phyloP scores from a whole-genome alignment of 371 early-diverging fungal genomes.

The Nematocida sp. region DNA sequence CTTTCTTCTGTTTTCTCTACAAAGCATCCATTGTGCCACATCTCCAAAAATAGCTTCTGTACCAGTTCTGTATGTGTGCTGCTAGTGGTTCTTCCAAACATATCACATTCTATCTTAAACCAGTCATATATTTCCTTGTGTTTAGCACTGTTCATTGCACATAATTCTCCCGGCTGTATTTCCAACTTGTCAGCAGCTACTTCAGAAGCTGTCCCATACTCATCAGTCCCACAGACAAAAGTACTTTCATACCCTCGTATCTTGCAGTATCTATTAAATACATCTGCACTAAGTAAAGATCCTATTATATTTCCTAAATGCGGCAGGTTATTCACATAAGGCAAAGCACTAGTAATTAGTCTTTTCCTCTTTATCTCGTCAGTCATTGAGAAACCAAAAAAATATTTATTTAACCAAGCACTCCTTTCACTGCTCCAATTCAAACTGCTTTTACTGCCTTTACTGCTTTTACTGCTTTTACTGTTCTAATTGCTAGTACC shows the following conservation, averaged over 20 bases:
- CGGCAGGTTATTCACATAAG: slow-evolving; percentile 98
- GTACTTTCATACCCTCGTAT: slow-evolving; percentile 78
- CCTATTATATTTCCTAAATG: slow-evolving; percentile 99
- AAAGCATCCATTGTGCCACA: slow-evolving; percentile 72
- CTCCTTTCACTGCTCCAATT: neutral
- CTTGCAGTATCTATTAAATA: slow-evolving; percentile 83
- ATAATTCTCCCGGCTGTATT: slow-evolving; percentile 73
- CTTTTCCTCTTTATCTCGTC: slow-evolving; percentile 13
- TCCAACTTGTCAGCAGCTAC: slow-evolving; percentile 76
- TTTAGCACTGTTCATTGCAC: slow-evolving; percentile 83
- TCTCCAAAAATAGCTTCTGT: slow-evolving; percentile 79
- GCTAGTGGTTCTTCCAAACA: slow-evolving; percentile 90
- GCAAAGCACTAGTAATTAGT: slow-evolving; percentile 90
- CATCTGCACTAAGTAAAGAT: slow-evolving; percentile 91
- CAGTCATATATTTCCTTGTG: slow-evolving; percentile 85
- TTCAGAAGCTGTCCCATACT: slow-evolving; percentile 99
- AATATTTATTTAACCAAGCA: neutral
- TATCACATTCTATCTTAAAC: slow-evolving; percentile 87
- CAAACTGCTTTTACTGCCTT: neutral
- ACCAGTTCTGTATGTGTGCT: slow-evolving; percentile 77
- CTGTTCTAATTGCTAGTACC: too few relatives aligned
- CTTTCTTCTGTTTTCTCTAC: slow-evolving; percentile 73
- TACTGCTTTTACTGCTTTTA: neutral
- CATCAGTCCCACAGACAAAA: slow-evolving; percentile 97
- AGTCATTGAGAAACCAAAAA: slow-evolving; percentile 10